Evolutionary conservation across 1,284 basidiomycete genomes (phyloP).

Genomic region (Ustilago crameri): DNA sequence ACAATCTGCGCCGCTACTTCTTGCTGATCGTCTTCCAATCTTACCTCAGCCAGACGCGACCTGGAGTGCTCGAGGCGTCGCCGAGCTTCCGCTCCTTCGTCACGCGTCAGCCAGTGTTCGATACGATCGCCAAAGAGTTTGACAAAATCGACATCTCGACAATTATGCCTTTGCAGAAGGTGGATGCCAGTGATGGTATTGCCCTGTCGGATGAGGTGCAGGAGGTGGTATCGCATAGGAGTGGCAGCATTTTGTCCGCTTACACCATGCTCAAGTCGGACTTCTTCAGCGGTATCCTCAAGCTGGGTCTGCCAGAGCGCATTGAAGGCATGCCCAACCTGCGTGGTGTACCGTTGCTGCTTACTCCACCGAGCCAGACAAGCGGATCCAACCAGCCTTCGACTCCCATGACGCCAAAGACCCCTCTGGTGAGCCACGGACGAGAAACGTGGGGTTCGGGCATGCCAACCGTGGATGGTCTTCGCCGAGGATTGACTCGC

Average conservation of each 20-base stretch:
- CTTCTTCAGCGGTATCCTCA: conserved; percentile 76
- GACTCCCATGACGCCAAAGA: conserved; percentile 39
- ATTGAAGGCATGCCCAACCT: conserved; percentile 67
- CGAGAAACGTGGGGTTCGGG: conserved; percentile 65
- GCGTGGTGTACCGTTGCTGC: conserved; percentile 57
- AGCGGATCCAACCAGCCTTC: conserved; percentile 15
- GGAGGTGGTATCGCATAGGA: conserved; percentile 78
- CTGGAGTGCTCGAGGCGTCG: conserved; percentile 71
- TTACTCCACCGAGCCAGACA: conserved; percentile 28
- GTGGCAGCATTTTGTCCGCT: conserved; percentile 86
- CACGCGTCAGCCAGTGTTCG: conserved; percentile 77
- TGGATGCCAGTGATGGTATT: conserved; percentile 74
- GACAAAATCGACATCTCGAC: conserved; percentile 81
- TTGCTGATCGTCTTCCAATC: conserved; percentile 93
- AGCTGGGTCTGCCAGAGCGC: conserved; percentile 55
- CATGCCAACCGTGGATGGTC: conserved; percentile 67
- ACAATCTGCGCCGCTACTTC: conserved; percentile 75
- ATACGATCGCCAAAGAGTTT: conserved; percentile 93
- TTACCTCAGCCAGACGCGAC: conserved; percentile 85
- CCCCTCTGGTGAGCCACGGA: conserved; percentile 34
- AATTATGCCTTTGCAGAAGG: conserved; percentile 81
- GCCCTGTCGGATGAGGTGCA: conserved; percentile 73
- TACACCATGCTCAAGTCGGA: conserved; percentile 97
- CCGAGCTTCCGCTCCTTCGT: conserved; percentile 64
- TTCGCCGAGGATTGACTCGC: conserved; percentile 59